These are phyloP conservation scores for Colletotrichum liriopes DNA, from an alignment of 2,329 filamentous ascomycete species.

Conservation along the genomic window DNA sequence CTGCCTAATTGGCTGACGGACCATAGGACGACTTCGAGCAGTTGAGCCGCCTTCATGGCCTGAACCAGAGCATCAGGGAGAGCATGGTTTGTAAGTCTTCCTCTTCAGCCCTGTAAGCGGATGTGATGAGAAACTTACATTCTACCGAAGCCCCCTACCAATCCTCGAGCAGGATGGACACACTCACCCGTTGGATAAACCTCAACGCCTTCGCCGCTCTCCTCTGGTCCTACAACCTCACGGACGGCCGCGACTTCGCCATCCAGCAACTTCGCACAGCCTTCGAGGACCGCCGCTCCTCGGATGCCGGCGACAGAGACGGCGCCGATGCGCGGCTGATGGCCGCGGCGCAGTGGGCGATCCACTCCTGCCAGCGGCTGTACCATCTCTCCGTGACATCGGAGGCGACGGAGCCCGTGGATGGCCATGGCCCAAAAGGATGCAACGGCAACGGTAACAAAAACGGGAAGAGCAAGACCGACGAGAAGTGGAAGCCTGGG, in stretches of 20 bases:
- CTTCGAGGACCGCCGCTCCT: conserved; percentile 39
- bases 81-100: conserved; percentile 31
- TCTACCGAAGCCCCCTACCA: conserved; percentile 7
- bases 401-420: not conserved
- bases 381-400: conserved; percentile 39
- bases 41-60: conserved; percentile 28
- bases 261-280: conserved; percentile 40
- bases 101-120: not conserved
- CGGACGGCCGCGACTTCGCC: conserved; percentile 39
- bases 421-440: not conserved
- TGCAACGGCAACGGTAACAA: not conserved
- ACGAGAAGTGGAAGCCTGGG: conserved; percentile 20
- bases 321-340: conserved; percentile 32
- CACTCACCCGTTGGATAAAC: conserved; percentile 33
- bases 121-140: not conserved
- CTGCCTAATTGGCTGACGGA: not conserved
- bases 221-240: conserved; percentile 41
- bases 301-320: conserved; percentile 16
- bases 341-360: conserved; percentile 39
- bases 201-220: conserved; percentile 42
- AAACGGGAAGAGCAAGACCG: not conserved
- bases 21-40: conserved; percentile 35
- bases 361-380: conserved; percentile 35
- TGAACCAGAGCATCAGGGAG: conserved; percentile 23
- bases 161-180: not conserved